Evolutionary conservation across 1,284 basidiomycete species (phyloP).

Genomic region (Papiliotrema nemorosa): DNA sequence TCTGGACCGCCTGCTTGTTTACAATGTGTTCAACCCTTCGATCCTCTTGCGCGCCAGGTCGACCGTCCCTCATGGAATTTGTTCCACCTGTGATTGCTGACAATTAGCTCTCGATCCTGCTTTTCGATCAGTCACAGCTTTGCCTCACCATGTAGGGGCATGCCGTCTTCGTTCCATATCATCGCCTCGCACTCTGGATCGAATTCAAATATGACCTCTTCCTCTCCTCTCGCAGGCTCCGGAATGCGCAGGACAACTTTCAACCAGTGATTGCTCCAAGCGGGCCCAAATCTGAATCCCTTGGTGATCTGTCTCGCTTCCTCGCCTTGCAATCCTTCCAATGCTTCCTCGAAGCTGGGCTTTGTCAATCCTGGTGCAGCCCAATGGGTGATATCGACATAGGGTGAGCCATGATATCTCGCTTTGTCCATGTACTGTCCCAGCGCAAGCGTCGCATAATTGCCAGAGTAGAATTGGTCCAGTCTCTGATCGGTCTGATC

Average conservation of each 20-base stretch:
- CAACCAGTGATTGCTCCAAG: conserved; percentile 78
- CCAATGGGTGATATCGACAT: conserved; percentile 55
- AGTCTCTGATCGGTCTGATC: too few relatives aligned
- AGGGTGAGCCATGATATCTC: neutral
- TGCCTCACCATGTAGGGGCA: conserved; percentile 1
- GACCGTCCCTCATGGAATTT: neutral
- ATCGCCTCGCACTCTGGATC: conserved; percentile 5
- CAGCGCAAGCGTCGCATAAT: too few relatives aligned
- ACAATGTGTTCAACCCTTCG: conserved; percentile 88
- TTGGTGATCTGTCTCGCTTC: conserved; percentile 5
- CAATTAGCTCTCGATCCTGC: too few relatives aligned
- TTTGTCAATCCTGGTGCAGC: conserved; percentile 72
- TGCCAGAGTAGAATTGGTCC: too few relatives aligned
- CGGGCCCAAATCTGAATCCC: conserved; percentile 12
- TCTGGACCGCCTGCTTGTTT: conserved; percentile 59
- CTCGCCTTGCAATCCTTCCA: neutral
- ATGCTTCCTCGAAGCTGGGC: conserved; percentile 71
- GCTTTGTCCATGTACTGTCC: neutral
- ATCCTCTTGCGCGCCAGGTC: conserved; percentile 47
- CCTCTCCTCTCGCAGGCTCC: conserved; percentile 58
- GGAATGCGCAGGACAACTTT: conserved; percentile 60
- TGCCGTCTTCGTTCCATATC: neutral
- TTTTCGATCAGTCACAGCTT: too few relatives aligned
- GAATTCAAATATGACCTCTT: neutral
- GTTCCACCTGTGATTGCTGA: conserved; percentile 26